A percentile compares a stretch with the other conserved stretches of the same genome.
phyloP scores from a whole-genome alignment of 139 green algal species.

The Haematococcus sp. region DNA sequence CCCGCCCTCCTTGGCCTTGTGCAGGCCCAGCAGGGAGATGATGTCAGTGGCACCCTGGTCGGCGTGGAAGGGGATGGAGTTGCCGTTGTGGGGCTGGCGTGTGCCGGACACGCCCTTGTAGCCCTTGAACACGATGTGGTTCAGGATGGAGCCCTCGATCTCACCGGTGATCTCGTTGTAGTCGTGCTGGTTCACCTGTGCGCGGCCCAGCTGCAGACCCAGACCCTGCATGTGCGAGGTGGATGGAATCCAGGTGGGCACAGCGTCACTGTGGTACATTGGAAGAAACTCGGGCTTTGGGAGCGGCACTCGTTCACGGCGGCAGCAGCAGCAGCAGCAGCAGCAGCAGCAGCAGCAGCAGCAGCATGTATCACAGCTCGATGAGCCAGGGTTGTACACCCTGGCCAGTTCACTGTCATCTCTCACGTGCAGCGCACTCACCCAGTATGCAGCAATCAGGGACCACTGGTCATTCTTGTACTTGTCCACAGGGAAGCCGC shows the following conservation, averaged over 20 bases:
- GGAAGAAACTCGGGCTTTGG: no score
- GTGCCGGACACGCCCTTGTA: neutral
- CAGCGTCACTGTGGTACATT: no score
- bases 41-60: constrained; percentile 4
- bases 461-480: constrained; percentile 12
- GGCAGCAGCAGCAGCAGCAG: no score
- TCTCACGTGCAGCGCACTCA: no score
- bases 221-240: no score
- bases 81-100: neutral
- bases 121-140: constrained; percentile 7
- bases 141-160: constrained; percentile 11
- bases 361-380: no score
- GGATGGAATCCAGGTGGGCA: no score
- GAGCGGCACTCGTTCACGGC: no score
- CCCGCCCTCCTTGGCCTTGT: constrained; percentile 21
- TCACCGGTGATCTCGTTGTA: neutral
- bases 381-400: no score
- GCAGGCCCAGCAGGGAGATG: constrained; percentile 18
- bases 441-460: constrained; percentile 29
- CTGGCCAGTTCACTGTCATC: no score
- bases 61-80: neutral
- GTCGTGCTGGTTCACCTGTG: constrained; percentile 7
- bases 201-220: constrained; percentile 12
- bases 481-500: constrained; percentile 12
- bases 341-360: no score